Evolutionary conservation across 1,139 yeast genomes (phyloP), one percentile per base, ranked within the genome.

Genomic region (Blastobotrys illinoisensis): DNA sequence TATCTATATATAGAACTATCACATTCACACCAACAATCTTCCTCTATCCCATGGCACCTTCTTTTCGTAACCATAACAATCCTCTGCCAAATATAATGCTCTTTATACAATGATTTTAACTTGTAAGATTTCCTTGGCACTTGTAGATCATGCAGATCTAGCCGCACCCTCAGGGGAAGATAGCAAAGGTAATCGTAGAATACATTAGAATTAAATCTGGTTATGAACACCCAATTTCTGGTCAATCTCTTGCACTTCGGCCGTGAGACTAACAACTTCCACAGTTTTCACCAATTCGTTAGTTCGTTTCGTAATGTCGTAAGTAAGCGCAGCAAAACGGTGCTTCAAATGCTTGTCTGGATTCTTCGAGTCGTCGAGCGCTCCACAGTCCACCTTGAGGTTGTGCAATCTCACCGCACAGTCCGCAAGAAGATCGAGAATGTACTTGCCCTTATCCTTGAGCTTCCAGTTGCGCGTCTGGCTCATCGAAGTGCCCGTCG

Each of bases 281-380:
- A 91, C 97, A 1, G 96, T 87, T 74, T 90, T 91, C 40, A 91
- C 98, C 68, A 91, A 79, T 70, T 91, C 98, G 69, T 91, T 91
- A 11, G 97, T 91, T 69, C 96, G 87, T 71, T 93, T 89, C 49
- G 97, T 97, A 74, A 91, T 88, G 68, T 93, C 98, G 73, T 90
- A 93, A 20, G 97, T 90, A 60, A 90, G 86, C 1, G 97, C 98
- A 0, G 98, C 98, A 61, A 93, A 80, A 62, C 97, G 80, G 72
- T 91, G 98, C 71, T 86, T 87, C 74, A 89, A 86, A 61, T 87
- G 87, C 69, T 91, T 88, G 68, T 90, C 96, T 3, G 97, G 97
- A 67, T 80, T 83, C 40, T 63, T 60, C 7, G 71, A 75, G 60
- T 83, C 89, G 50, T 76, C 78, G 58, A 79, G 73, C 28, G 62